Percentiles rank a stretch among this genome's conserved stretches.
These are phyloP conservation scores for Prinsepia uniflora DNA, from an alignment of 306 rosid genomes.

Conservation along the genomic window DNA sequence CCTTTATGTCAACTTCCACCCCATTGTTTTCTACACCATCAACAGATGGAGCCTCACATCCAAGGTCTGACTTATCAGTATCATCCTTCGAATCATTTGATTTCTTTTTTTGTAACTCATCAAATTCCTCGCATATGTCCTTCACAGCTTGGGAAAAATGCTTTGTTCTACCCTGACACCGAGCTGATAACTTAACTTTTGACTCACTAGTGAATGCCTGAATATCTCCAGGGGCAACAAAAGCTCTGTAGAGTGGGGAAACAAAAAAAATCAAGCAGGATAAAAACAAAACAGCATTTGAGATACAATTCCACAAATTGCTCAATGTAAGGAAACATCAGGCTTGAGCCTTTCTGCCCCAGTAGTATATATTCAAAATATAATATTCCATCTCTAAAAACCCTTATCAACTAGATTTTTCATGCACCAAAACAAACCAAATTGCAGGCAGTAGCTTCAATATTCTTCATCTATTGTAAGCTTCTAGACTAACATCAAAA, in stretches of 20 bases:
- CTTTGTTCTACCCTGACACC: constrained; percentile 73
- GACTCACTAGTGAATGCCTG: constrained; percentile 72
- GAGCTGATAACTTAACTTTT: constrained; percentile 62
- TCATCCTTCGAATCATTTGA: constrained; percentile 54
- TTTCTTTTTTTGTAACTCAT: constrained; percentile 59
- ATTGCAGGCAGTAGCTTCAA: neutral
- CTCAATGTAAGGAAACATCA: neutral
- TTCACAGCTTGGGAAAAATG: constrained; percentile 82
- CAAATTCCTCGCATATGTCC: constrained; percentile 83
- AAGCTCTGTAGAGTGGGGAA: constrained; percentile 61
- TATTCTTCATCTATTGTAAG: neutral
- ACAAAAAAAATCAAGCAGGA: constrained; percentile 15
- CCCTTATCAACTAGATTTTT: neutral
- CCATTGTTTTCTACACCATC: constrained; percentile 45
- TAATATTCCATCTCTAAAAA: neutral
- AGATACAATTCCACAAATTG: neutral
- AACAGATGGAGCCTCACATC: constrained; percentile 55
- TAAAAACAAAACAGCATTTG: neutral
- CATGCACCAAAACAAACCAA: neutral
- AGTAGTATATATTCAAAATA: neutral
- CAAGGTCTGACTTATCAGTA: constrained; percentile 54
- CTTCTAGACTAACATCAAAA: neutral
- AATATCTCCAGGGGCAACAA: constrained; percentile 90
- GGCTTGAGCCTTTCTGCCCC: neutral
- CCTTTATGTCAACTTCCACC: constrained; percentile 45